These are phyloP conservation scores for Termitomyces sp. DNA, from an alignment of 768 basidiomycete species.

Conservation along the genomic window DNA sequence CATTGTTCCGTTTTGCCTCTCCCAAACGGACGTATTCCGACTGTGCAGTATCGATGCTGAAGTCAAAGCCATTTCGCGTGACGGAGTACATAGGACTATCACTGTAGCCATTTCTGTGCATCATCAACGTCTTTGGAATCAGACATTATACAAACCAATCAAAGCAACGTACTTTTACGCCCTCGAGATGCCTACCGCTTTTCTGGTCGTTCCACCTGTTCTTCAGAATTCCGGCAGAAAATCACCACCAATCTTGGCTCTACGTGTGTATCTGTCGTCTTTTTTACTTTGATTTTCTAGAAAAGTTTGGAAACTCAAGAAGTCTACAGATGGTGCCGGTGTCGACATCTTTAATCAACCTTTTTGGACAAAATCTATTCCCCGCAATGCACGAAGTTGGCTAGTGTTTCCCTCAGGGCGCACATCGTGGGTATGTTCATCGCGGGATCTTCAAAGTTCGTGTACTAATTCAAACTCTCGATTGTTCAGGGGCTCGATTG, in stretches of 20 bases:
- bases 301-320: neutral
- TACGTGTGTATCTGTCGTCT: conserved; percentile 44
- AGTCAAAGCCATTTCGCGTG: conserved; percentile 31
- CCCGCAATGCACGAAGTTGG: conserved; percentile 62
- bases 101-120: conserved; percentile 35
- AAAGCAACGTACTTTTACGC: conserved; percentile 57
- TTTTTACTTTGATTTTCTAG: neutral
- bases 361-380: conserved; percentile 64
- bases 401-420: conserved; percentile 76
- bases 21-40: conserved; percentile 33
- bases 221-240: conserved; percentile 21
- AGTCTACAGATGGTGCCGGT: conserved; percentile 73
- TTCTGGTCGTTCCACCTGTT: conserved; percentile 53
- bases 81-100: conserved; percentile 20
- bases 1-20: conserved; percentile 47
- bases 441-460: neutral
- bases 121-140: conserved; percentile 40
- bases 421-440: conserved; percentile 66
- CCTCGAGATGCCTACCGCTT: conserved; percentile 49
- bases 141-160: conserved; percentile 31
- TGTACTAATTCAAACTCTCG: neutral
- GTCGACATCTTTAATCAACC: conserved; percentile 54
- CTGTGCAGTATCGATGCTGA: conserved; percentile 27
- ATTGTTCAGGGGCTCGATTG: conserved; percentile 75
- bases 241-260: conserved; percentile 52